Evolutionary conservation across 2,329 filamentous ascomycete species (phyloP), one percentile per base, ranked within the genome.

Genomic region (Aspergillus sp.): DNA sequence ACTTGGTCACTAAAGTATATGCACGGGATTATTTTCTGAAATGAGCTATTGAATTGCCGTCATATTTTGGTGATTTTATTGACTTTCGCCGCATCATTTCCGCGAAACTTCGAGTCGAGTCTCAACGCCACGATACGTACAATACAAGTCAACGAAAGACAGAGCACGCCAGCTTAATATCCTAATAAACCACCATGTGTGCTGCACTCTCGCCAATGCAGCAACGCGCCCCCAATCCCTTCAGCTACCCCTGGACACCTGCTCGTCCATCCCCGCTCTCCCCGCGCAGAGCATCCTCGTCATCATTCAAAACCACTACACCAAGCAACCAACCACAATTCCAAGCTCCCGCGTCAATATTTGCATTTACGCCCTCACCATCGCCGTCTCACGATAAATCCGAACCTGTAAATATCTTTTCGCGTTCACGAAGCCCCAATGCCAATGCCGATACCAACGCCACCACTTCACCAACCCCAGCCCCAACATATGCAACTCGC

Each of bases 401-500:
- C n/a, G 31, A 35, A 21, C 14, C 17, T 9, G 21, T 17, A 24
- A 9, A n/a, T 17, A 21, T 17, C 40, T 43, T 17, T 21, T 48
- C 45, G 6, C 45, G 23, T 4, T 48, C 31, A 37, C 45, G n/a
- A 37, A 35, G 12, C 31, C 8, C 9, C 11, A 27, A 48, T 31
- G 11, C 23, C 45, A 33, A 35, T 15, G 33, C 12, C 45, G 19
- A 37, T n/a, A 7, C 6, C 31, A 31, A 31, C 27, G 27, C 43
- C 41, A 44, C 15, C 12, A 21, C 37, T 23, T 21, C 43, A 45
- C 35, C 35, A 37, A 24, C 37, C 12, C 33, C 40, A 33, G 60
- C 53, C 44, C 65, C 58, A 52, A 37, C 62, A 48, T 77, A 70
- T 60, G 71, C 73, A 40, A 68, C 71, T 24, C 75, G 75, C 57